Evolutionary conservation across 495 filamentous ascomycete genomes (phyloP), one percentile per base, ranked within the genome.

Genomic region (Podospora fimiseda): DNA sequence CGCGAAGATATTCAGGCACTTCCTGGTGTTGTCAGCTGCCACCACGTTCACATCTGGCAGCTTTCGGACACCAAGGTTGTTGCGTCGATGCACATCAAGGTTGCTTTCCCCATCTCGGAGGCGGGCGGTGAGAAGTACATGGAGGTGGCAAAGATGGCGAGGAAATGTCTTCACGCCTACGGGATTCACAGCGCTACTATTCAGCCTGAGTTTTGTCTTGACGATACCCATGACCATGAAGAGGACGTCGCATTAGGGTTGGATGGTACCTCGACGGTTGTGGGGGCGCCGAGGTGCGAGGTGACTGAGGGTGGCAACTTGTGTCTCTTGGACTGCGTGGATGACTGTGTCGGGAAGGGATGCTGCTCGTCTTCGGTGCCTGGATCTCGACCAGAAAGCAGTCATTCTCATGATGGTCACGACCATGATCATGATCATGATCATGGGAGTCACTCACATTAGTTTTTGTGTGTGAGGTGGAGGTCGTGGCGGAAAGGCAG

Each of bases 181-280:
- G 93, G 93, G 13, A 96, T 98, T 55, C 93, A 97, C 70, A 93
- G 88, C n/a, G 90, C 89, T 3, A 98, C 93, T 7, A 96, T 98
- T 56, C 93, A 98, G 70, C 94, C 94, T 2, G 93, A 98, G 64
- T 98, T 93, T 66, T 87, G 85, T 56, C 73, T 76, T 43, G 85
- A 83, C 59, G 70, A 68, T 42, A 65, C 67, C 14, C 71, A 72
- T 48, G 65, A 65, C 15, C 59, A 60, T 9, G 61, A 60, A 40
- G 63, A 51, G 56, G 55, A 68, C 56, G 66, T 63, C 39, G 70
- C 57, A 40, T 59, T 66, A 52, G 61, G 60, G 38, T 49, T 63
- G 51, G 67, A 66, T 52, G 69, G 59, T 40, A 52, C 62, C 55
- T 65, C 66, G 27, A 51, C 65, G 43, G 57, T 73, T 21, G 80